phyloP scores from a whole-genome alignment of 1,284 basidiomycete species.

The Calocybe gambosa region DNA sequence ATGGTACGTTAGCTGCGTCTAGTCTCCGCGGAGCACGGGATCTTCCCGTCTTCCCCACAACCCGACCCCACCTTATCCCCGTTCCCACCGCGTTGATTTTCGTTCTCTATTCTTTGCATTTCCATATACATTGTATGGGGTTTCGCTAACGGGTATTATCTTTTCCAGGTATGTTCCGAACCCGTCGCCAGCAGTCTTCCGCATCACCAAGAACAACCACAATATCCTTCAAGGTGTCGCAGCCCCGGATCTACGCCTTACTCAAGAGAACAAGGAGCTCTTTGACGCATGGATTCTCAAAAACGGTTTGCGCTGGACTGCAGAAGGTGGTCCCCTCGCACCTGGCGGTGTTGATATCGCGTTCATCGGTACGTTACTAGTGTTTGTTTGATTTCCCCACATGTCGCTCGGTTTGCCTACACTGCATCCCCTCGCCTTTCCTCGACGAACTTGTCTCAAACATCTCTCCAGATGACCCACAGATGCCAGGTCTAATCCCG shows the following conservation, averaged over 20 bases:
- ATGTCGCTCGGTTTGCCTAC: conserved; percentile 5
- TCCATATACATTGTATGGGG: conserved; percentile 5
- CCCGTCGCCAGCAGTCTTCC: conserved; percentile 79
- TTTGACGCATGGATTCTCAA: conserved; percentile 88
- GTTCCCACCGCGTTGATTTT: conserved; percentile 1
- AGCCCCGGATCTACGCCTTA: conserved; percentile 65
- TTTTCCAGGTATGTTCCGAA: conserved; percentile 75
- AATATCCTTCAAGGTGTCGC: conserved; percentile 86
- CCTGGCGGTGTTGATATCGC: conserved; percentile 76
- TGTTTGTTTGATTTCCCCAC: background rate
- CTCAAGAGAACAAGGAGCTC: conserved; percentile 65
- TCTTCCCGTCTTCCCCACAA: background rate
- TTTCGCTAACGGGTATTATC: background rate
- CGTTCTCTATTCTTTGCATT: conserved; percentile 2
- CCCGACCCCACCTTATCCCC: conserved; percentile 6
- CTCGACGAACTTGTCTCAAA: background rate
- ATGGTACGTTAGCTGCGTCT: conserved; percentile 44
- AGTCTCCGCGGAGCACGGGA: background rate
- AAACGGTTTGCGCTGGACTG: conserved; percentile 75
- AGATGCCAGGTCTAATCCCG: conserved; percentile 84
- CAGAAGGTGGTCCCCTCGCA: conserved; percentile 73
- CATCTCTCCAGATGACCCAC: conserved; percentile 58
- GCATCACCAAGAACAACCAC: conserved; percentile 90
- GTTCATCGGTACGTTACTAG: conserved; percentile 60
- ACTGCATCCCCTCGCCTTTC: background rate